phyloP scores from a whole-genome alignment of 148 eudicot species.

The Fagopyrum tataricum region DNA sequence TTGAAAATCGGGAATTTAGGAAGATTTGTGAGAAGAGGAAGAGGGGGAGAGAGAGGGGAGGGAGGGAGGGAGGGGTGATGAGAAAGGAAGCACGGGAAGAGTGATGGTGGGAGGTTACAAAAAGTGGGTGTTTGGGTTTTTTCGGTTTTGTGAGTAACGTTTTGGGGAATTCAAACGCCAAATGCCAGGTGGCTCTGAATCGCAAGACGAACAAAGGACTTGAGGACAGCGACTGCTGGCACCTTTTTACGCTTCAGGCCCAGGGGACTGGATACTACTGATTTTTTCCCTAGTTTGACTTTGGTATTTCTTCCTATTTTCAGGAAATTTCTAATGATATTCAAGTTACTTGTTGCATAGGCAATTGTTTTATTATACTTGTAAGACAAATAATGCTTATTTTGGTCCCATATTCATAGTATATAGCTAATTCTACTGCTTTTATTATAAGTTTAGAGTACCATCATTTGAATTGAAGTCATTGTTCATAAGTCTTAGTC shows the following conservation, averaged over 20 bases:
- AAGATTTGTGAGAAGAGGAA: neutral
- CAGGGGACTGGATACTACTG: too few relatives aligned
- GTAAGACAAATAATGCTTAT: neutral
- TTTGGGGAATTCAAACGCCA: constrained; percentile 4
- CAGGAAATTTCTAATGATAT: too few relatives aligned
- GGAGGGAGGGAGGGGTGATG: neutral
- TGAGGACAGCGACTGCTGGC: neutral
- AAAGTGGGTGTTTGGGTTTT: constrained; percentile 1
- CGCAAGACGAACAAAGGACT: neutral
- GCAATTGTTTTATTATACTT: too few relatives aligned
- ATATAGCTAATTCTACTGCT: too few relatives aligned
- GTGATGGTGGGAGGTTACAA: constrained; percentile 3
- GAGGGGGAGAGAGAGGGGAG: neutral
- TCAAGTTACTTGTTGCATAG: too few relatives aligned
- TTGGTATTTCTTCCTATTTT: neutral
- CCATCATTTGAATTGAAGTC: too few relatives aligned
- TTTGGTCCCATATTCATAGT: neutral
- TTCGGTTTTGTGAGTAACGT: neutral
- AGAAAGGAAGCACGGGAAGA: neutral
- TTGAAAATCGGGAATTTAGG: neutral
- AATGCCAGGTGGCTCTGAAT: constrained; percentile 12
- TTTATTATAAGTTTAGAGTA: too few relatives aligned
- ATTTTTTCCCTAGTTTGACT: neutral
- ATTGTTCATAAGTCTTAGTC: too few relatives aligned
- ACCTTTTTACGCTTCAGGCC: neutral